A percentile compares a stretch with the other conserved stretches of the same genome.
Conservation (phyloP, 2,329 filamentous ascomycete species). For the Cladosporium sp. region DNA sequence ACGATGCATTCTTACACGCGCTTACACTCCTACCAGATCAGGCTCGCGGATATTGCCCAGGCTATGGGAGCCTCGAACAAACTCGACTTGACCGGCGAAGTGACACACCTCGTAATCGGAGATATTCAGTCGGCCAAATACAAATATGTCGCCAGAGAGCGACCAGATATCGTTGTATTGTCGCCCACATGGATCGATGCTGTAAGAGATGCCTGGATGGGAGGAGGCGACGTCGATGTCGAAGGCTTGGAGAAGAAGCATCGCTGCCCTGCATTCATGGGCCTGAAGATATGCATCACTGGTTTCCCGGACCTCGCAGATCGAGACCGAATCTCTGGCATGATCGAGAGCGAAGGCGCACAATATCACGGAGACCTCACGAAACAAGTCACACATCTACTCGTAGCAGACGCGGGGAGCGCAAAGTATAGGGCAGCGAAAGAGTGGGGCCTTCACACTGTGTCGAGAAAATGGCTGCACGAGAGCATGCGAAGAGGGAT, state of each 20-base stretch:
- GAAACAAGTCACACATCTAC: conserved; percentile 78
- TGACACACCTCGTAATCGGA: conserved; percentile 91
- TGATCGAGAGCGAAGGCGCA: conserved; percentile 60
- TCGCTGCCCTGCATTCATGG: conserved; percentile 60
- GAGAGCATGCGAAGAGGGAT: conserved; percentile 82
- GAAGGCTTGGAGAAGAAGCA: conserved; percentile 63
- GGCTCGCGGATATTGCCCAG: conserved; percentile 55
- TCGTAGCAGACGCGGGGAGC: conserved; percentile 65
- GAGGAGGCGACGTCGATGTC: conserved; percentile 71
- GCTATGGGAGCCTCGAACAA: conserved; percentile 86
- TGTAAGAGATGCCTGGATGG: conserved; percentile 74
- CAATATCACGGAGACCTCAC: conserved; percentile 84
- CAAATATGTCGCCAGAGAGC: conserved; percentile 85
- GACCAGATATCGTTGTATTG: conserved; percentile 81
- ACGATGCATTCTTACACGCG: not conserved
- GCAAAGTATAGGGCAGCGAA: conserved; percentile 89
- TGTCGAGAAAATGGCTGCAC: conserved; percentile 79
- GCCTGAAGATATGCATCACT: conserved; percentile 63
- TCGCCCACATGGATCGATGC: conserved; percentile 80
- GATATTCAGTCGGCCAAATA: conserved; percentile 90
- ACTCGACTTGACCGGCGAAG: conserved; percentile 90
- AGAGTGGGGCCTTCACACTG: conserved; percentile 74
- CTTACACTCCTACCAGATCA: conserved; percentile 21
- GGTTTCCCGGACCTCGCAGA: conserved; percentile 64
- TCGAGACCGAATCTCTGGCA: conserved; percentile 61